A percentile compares a stretch with the other conserved stretches of the same genome.
phyloP scores from a whole-genome alignment of 78 protist species.

The Dictyostelium brefeldianum region DNA sequence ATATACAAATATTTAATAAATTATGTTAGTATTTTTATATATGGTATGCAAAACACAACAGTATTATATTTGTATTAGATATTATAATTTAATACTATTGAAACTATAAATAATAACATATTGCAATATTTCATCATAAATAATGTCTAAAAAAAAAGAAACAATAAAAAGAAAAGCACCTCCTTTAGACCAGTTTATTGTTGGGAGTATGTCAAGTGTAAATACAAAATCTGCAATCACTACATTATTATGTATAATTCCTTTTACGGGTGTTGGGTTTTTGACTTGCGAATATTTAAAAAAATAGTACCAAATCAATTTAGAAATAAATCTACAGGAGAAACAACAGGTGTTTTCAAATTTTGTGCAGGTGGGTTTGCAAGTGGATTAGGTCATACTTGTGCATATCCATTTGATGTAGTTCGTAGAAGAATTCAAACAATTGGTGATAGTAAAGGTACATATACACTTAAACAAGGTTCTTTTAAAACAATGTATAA shows the following conservation, averaged over 20 bases:
- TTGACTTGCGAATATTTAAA: conserved; percentile 87
- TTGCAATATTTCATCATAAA: too few species aligned
- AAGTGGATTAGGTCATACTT: conserved; percentile 90
- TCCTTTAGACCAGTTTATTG: too few species aligned
- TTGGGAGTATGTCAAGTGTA: conserved; percentile 84
- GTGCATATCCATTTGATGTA: conserved; percentile 92
- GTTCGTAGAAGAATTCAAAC: conserved; percentile 93
- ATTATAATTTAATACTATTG: too few species aligned
- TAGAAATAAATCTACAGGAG: conserved; percentile 9
- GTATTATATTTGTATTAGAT: too few species aligned
- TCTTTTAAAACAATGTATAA: conserved; percentile 14
- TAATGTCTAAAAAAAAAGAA: too few species aligned
- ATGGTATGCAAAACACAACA: too few species aligned
- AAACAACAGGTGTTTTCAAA: conserved; percentile 27
- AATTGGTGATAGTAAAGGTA: conserved; percentile 64
- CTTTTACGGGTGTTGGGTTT: conserved; percentile 93
- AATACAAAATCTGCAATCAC: conserved; percentile 85
- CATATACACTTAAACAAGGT: conserved; percentile 3
- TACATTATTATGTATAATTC: conserved; percentile 89
- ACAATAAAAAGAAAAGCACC: too few species aligned
- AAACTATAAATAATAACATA: too few species aligned
- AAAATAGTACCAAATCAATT: conserved; percentile 7
- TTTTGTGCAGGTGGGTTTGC: conserved; percentile 88
- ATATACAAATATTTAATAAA: too few species aligned
- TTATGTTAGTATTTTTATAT: too few species aligned